Base-by-base conservation (phyloP, 768 basidiomycete species). In the Suillus fuscotomentosus region DNA sequence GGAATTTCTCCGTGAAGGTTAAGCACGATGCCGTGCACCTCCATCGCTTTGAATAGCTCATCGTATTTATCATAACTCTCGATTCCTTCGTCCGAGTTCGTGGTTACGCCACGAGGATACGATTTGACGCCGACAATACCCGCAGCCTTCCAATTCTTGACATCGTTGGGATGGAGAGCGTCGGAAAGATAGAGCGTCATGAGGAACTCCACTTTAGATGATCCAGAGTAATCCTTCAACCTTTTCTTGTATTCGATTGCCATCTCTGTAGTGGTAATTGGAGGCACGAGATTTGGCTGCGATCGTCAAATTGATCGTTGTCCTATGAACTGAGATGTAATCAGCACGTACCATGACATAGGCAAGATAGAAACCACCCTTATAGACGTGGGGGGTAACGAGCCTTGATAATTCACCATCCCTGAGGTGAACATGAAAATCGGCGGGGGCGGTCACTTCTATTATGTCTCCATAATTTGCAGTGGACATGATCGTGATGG, bases 1-100 rank as follows among this genome's bases (percentile, higher is more conserved):
- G 97, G 96, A 24, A 99, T 86, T 79, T 99, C 97, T 24, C 97
- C 97, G 69, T 99, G 97, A 42, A 99, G 83, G 78, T 99, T 99
- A 50, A 99, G 83, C 22, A 99, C 95, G 87, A 99, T 90, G 72
- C 88, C 92, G 34, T 87, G 89, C 71, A 92, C 88, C 78, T 98
- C 88, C 96, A 99, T 98, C 43, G 88, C 92, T 70, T 87, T 88
- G 73, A 99, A 99, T 39, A 97, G 86, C 22, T 91, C 90, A 76
- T 98, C 97, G 74, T 97, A 99, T 1, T 85, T 82, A 70, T 92
- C 92, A 70, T 99, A 99, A 15, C 94, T 94, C 75, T 99, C 97
- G 68, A 99, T 97, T 8, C 97, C 97, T 41, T 92, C 89, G 64
- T 95, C 94, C 14, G 94, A 96, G 76, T 98, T 97, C 42, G 97